Conservation (phyloP, 2,329 filamentous ascomycete genomes). For the Cladosporium oxysporum region DNA sequence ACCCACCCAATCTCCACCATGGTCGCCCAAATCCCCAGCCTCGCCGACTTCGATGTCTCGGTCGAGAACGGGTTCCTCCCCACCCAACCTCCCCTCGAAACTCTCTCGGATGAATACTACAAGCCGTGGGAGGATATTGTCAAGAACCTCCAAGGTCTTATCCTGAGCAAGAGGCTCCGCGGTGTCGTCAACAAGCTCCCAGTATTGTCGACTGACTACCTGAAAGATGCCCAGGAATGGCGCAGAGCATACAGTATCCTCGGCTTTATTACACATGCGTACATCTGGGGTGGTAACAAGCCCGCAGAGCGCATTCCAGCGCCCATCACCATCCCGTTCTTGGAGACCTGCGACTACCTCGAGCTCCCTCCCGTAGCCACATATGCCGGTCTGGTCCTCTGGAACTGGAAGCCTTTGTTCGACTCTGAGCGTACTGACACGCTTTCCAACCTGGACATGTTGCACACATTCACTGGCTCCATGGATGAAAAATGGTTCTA, state of each 20-base stretch:
- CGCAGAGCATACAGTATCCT: slow-evolving; percentile 79
- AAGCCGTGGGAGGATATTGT: slow-evolving; percentile 89
- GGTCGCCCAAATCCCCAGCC: slow-evolving; percentile 47
- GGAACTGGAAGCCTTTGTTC: slow-evolving; percentile 97
- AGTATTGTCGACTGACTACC: slow-evolving; percentile 76
- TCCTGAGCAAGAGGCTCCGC: slow-evolving; percentile 81
- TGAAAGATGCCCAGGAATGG: slow-evolving; percentile 88
- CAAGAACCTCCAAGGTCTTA: slow-evolving; percentile 80
- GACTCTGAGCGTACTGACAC: slow-evolving; percentile 76
- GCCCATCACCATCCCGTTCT: slow-evolving; percentile 78
- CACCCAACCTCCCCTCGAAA: slow-evolving; percentile 72
- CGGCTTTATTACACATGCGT: slow-evolving; percentile 77
- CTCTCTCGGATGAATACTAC: slow-evolving; percentile 87
- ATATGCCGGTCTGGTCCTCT: slow-evolving; percentile 86
- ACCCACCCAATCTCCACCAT: slow-evolving; percentile 32
- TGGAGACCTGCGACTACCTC: slow-evolving; percentile 70
- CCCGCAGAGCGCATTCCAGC: slow-evolving; percentile 74
- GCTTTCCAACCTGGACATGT: slow-evolving; percentile 82
- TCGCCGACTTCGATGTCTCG: slow-evolving; percentile 80
- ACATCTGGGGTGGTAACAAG: slow-evolving; percentile 82
- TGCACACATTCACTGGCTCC: slow-evolving; percentile 90
- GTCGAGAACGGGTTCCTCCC: slow-evolving; percentile 84
- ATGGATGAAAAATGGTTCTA: slow-evolving; percentile 99
- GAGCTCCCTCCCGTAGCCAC: slow-evolving; percentile 92
- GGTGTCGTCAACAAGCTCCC: slow-evolving; percentile 78